Base-by-base conservation (phyloP, 345 rosid species). In the Gossypium anomalum region DNA sequence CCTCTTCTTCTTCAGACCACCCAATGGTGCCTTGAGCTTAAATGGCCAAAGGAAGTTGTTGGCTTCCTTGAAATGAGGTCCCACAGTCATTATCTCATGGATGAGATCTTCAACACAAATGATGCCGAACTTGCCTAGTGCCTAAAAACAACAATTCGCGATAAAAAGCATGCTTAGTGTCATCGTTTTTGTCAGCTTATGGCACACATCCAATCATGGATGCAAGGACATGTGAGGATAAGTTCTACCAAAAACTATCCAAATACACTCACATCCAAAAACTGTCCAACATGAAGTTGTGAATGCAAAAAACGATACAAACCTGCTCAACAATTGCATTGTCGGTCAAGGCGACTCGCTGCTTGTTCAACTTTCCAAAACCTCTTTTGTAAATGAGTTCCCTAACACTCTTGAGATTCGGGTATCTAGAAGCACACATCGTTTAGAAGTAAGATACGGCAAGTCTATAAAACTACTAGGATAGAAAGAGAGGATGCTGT, bases 21-120 rank as follows among this genome's bases (percentile, higher is more conserved):
- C 91, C 52, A 87, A 78, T 0, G 98, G 98, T 9, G 98, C 98
- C 86, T 88, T 94, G 10, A 94, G 92, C 87, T 94, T 86, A 80
- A 94, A 94, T 11, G 97, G 97, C 98, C 98, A 94, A 7, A 94
- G 74, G 85, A 90, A 94, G 86, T 87, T 87, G 77, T 87, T 89
- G 13, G 97, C 97, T 78, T 94, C 93, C 88, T 92, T 94, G 80
- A 94, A 94, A 71, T 92, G 97, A 53, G 97, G 97, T 16, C 98
- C 98, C 0, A 94, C 97, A 0, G 94, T 90, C 83, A 90, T 67
- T 27, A 94, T 90, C 84, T 92, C 98, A 43, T 94, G 97, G 75
- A 94, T 88, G 34, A 94, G 82, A 80, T 89, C 98, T 75, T 94
- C 97, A 20, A 74, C 72, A 76, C 93, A 92, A 80, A 92, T 84